Evolutionary conservation across 768 basidiomycete species (phyloP).

Genomic region (Collybia mongolica): DNA sequence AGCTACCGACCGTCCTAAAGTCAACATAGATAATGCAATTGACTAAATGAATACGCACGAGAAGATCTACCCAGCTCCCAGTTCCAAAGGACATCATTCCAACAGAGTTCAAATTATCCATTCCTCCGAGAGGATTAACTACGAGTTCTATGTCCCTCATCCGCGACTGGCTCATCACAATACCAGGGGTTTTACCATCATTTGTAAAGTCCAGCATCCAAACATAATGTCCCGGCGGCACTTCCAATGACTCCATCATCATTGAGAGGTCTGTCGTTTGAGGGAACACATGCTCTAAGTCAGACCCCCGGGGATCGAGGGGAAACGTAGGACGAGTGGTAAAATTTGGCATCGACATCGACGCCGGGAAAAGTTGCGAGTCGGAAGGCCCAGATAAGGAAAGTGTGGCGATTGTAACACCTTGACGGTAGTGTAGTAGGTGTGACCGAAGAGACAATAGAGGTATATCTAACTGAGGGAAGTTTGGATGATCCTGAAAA

Average conservation of each 20-base stretch:
- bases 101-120: constrained; percentile 39
- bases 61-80: constrained; percentile 64
- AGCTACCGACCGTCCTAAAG: constrained; percentile 36
- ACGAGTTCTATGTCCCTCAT: constrained; percentile 72
- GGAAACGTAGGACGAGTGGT: constrained; percentile 52
- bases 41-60: constrained; percentile 37
- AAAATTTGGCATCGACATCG: constrained; percentile 45
- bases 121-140: constrained; percentile 52
- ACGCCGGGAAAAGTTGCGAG: constrained; percentile 37
- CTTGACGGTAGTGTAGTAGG: constrained; percentile 40
- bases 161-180: constrained; percentile 72
- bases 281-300: constrained; percentile 53
- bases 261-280: constrained; percentile 31
- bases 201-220: constrained; percentile 79
- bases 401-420: constrained; percentile 57
- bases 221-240: constrained; percentile 29
- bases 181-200: constrained; percentile 47
- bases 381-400: constrained; percentile 33
- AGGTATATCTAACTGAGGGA: constrained; percentile 52
- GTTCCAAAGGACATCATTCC: constrained; percentile 45
- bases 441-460: constrained; percentile 43
- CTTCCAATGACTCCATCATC: constrained; percentile 16
- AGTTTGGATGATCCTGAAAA: constrained; percentile 16
- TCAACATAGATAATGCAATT: background rate
- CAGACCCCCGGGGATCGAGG: constrained; percentile 42